phyloP scores from a whole-genome alignment of 2,329 filamentous ascomycete genomes.

The Drechslera avenae region DNA sequence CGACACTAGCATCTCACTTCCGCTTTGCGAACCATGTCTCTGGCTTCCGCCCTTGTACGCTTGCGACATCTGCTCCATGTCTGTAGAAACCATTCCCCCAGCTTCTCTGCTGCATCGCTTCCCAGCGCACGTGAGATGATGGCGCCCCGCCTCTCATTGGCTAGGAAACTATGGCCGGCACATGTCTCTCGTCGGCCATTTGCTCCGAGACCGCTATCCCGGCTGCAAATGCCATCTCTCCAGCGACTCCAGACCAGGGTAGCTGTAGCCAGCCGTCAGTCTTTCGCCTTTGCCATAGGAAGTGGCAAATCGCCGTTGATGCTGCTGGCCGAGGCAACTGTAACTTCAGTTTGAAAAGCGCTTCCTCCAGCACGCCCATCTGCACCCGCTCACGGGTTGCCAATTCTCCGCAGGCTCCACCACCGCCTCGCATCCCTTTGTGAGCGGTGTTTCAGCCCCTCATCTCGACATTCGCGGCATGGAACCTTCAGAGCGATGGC shows the following conservation, averaged over 20 bases:
- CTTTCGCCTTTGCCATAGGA: neutral
- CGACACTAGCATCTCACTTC: slow-evolving; percentile 6
- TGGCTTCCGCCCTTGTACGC: neutral
- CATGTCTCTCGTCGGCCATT: slow-evolving; percentile 13
- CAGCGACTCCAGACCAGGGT: neutral
- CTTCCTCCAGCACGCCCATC: slow-evolving; percentile 1
- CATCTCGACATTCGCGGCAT: slow-evolving; percentile 12
- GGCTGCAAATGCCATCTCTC: slow-evolving; percentile 8
- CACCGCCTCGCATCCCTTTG: neutral
- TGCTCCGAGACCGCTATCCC: slow-evolving; percentile 13
- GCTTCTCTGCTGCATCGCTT: neutral
- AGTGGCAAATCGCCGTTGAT: slow-evolving; percentile 5
- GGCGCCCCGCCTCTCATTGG: slow-evolving; percentile 11
- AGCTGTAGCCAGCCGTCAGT: neutral
- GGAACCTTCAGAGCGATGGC: slow-evolving; percentile 30
- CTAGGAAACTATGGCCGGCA: slow-evolving; percentile 10
- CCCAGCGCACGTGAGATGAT: slow-evolving; percentile 15
- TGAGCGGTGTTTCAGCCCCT: neutral
- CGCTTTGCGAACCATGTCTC: neutral
- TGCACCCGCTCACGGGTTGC: slow-evolving; percentile 8
- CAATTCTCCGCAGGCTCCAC: slow-evolving; percentile 12
- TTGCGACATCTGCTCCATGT: neutral
- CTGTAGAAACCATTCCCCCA: neutral
- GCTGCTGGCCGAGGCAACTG: neutral
- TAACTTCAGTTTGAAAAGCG: neutral